phyloP scores from a whole-genome alignment of 768 basidiomycete species.

The Scleroderma citrinum region DNA sequence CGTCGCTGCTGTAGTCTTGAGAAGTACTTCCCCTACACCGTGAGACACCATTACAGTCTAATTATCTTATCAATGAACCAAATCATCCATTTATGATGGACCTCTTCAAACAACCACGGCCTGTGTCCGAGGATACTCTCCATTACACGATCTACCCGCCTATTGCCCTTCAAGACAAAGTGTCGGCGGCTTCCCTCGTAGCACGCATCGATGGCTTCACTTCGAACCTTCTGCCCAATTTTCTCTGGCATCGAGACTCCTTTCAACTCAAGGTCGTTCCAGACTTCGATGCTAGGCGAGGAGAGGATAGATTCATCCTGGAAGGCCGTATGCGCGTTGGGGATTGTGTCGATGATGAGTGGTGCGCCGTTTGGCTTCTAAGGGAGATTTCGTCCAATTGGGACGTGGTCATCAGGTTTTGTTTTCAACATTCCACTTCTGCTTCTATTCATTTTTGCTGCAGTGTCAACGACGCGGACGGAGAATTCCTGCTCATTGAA shows the following conservation, averaged over 20 bases:
- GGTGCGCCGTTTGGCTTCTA: constrained; percentile 90
- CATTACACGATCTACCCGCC: constrained; percentile 70
- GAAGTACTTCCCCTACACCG: too few species aligned
- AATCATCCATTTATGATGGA: constrained; percentile 37
- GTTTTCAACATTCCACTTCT: not conserved
- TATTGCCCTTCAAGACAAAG: constrained; percentile 45
- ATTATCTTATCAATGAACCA: not conserved
- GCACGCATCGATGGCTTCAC: constrained; percentile 58
- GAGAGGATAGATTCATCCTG: constrained; percentile 46
- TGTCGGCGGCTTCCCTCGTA: constrained; percentile 58
- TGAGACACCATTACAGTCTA: not conserved
- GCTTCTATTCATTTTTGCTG: not conserved
- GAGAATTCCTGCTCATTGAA: constrained; percentile 94
- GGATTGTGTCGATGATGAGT: constrained; percentile 97
- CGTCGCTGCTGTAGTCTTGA: not conserved
- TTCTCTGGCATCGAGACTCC: constrained; percentile 81
- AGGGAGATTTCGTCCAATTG: constrained; percentile 69
- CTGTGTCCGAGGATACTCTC: constrained; percentile 83
- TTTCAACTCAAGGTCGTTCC: constrained; percentile 69
- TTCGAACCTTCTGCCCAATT: constrained; percentile 48
- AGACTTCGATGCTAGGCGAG: constrained; percentile 33
- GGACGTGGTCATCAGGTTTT: constrained; percentile 75
- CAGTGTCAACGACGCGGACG: constrained; percentile 78
- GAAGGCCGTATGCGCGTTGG: constrained; percentile 89
- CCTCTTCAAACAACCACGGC: constrained; percentile 67